Conservation (phyloP, 768 basidiomycete species). For the Suillus weaverae region DNA sequence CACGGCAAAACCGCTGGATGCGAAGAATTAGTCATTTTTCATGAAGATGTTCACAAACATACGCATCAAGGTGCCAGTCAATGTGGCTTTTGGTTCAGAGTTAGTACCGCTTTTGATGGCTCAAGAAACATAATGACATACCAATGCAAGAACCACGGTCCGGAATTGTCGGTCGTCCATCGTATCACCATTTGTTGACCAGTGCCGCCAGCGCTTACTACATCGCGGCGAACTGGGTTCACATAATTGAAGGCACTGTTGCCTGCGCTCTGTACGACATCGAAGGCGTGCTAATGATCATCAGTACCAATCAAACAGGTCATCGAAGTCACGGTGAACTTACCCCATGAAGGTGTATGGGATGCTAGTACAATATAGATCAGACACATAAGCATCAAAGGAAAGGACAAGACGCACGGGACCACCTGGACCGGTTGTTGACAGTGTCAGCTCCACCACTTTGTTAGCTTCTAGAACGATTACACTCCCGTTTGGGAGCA, state of each 20-base stretch:
- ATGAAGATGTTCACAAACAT: not conserved
- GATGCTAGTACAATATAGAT: conserved; percentile 29
- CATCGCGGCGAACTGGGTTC: conserved; percentile 57
- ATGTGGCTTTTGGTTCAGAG: conserved; percentile 13
- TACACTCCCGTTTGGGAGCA: conserved; percentile 28
- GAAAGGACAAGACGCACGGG: not conserved
- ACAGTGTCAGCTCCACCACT: conserved; percentile 23
- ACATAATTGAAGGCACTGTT: conserved; percentile 38
- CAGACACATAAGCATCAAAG: not conserved
- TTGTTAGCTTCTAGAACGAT: conserved; percentile 24
- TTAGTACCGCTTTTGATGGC: not conserved
- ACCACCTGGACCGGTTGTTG: conserved; percentile 9
- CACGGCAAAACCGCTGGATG: conserved; percentile 30
- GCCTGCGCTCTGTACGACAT: conserved; percentile 46
- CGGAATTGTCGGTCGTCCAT: conserved; percentile 54
- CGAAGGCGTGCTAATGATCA: conserved; percentile 41
- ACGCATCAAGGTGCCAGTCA: conserved; percentile 22
- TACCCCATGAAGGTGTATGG: conserved; percentile 47
- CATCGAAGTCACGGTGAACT: conserved; percentile 7
- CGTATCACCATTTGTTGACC: conserved; percentile 39
- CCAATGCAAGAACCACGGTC: conserved; percentile 36
- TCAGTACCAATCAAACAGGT: not conserved
- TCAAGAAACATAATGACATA: not conserved
- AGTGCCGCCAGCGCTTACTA: conserved; percentile 32
- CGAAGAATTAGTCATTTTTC: not conserved